phyloP scores from a whole-genome alignment of 2,329 filamentous ascomycete genomes.

The Phyllosticta paracitricarpa region DNA sequence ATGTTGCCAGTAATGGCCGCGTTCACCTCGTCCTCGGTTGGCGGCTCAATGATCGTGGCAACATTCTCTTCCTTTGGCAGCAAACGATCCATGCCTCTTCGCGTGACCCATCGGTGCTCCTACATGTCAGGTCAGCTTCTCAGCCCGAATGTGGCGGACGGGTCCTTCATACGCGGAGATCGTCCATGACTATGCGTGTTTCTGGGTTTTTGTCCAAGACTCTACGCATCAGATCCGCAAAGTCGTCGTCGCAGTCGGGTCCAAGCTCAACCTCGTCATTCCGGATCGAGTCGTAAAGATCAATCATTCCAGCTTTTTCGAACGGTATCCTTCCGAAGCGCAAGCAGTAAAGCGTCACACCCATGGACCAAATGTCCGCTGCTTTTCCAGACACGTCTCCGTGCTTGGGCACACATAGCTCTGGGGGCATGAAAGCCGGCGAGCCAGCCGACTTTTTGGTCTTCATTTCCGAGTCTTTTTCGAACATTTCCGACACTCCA shows the following conservation, averaged over 20 bases:
- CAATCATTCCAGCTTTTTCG: conserved; percentile 65
- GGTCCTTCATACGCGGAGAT: conserved; percentile 54
- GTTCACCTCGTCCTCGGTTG: conserved; percentile 83
- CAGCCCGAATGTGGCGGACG: not conserved
- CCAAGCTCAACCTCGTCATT: conserved; percentile 55
- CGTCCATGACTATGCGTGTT: conserved; percentile 72
- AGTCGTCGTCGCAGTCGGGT: conserved; percentile 53
- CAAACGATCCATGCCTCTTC: conserved; percentile 63
- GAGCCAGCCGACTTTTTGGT: conserved; percentile 90
- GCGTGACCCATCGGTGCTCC: conserved; percentile 92
- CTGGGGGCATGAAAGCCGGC: conserved; percentile 87
- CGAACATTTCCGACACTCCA: conserved; percentile 98
- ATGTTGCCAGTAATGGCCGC: conserved; percentile 86
- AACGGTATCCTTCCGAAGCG: conserved; percentile 86
- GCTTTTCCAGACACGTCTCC: conserved; percentile 80
- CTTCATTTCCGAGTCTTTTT: conserved; percentile 77
- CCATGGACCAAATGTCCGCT: conserved; percentile 98
- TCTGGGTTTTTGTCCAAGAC: conserved; percentile 78
- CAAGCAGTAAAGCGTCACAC: conserved; percentile 85
- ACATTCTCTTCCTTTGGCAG: conserved; percentile 81
- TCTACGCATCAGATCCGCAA: conserved; percentile 62
- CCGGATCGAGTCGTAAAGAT: conserved; percentile 83
- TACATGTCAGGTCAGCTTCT: conserved; percentile 27
- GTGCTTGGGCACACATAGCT: conserved; percentile 79
- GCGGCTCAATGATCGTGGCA: conserved; percentile 64